These are phyloP conservation scores for Onygenales sp. DNA, from an alignment of 2,329 filamentous ascomycete genomes.

Conservation along the genomic window DNA sequence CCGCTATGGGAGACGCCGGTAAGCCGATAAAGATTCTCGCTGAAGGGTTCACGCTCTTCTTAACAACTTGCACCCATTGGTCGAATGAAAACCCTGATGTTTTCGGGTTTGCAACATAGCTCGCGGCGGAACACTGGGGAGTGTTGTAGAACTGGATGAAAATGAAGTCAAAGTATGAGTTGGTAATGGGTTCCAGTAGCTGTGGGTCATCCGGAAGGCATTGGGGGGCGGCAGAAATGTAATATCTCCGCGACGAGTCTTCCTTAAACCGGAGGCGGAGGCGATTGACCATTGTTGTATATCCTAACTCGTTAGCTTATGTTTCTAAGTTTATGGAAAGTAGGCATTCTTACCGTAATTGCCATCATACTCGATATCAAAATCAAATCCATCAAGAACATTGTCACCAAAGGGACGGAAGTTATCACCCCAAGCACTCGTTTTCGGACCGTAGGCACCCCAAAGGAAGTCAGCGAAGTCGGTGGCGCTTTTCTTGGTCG, in stretches of 20 bases:
- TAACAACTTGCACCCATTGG: constrained; percentile 35
- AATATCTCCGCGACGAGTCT: constrained; percentile 30
- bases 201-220: constrained; percentile 41
- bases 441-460: constrained; percentile 39
- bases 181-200: constrained; percentile 35
- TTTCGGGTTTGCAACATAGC: constrained; percentile 25
- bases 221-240: constrained; percentile 46
- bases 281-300: constrained; percentile 38
- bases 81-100: constrained; percentile 36
- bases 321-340: background rate
- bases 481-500: constrained; percentile 28
- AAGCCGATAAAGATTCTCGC: constrained; percentile 49
- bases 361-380: constrained; percentile 35
- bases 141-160: constrained; percentile 51
- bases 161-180: constrained; percentile 42
- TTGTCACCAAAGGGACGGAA: constrained; percentile 40
- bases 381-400: constrained; percentile 44
- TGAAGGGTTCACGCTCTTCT: constrained; percentile 27
- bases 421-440: constrained; percentile 22
- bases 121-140: constrained; percentile 38
- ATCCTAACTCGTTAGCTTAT: constrained; percentile 23
- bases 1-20: constrained; percentile 24
- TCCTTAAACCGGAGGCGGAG: constrained; percentile 33
- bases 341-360: constrained; percentile 16
- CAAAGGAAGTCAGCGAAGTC: constrained; percentile 43